Evolutionary conservation across 176 grass and related monocot genomes (phyloP), one percentile per base, ranked within the genome.

Genomic region (Lolium multiflorum): DNA sequence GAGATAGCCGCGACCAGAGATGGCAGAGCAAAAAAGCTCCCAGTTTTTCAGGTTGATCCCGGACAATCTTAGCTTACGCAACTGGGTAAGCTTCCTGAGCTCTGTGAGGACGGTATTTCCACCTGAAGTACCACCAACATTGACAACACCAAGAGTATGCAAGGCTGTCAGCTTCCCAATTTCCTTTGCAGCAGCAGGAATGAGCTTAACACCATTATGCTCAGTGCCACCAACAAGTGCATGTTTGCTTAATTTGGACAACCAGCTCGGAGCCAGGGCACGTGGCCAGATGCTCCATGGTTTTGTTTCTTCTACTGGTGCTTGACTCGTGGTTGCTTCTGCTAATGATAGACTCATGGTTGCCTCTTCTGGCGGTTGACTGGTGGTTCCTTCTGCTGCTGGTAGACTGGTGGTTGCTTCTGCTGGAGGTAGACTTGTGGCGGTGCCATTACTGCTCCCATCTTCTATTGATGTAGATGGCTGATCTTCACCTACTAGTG

Each of bases 81-180:
- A 48, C 20, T 64, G 55, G 1, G 43, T 15, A 10, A 84, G 71
- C 4, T 15, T 15, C 16, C 3, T 11, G 5, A 84, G 16, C 11
- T 51, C 71, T 7, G 1, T 4, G 5, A 76, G 16, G 11, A 47
- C 35, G 6, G 6, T 16, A 4, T 11, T 2, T 14, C 38, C 22
- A 1, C n/a, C 9, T 31, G 39, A 41, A 41, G 37, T 54, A 54
- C 5, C 11, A 3, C 20, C 37, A 6, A 83, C n/a, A 7, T 59
- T 25, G 1, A 83, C 22, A 11, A 18, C 82, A 49, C 82, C 82
- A 16, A 83, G 6, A 3, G 82, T 76, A 44, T 39, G 44, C 20
- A 84, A 21, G 41, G 44, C 25, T 4, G 15, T 52, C 79, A 81
- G 2, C 9, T 68, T 28, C 3, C 61, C 44, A 52, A 81, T 81